Base-by-base conservation (phyloP, 225 moss, liverwort and hornwort genomes). In the Pleurozium schreberi region DNA sequence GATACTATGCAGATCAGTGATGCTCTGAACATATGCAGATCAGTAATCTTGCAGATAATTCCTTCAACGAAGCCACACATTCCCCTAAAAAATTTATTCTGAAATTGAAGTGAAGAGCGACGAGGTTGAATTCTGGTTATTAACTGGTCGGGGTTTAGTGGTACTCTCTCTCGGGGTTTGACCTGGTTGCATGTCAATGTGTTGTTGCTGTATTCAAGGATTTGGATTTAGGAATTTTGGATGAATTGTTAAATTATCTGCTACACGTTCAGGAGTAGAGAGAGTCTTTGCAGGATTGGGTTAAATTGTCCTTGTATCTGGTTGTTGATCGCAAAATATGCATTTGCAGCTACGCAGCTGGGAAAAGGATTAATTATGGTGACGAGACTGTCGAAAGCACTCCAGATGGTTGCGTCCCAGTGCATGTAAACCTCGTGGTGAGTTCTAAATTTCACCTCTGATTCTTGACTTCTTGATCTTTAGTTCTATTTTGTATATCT, bases 401-500 rank as follows among this genome's bases (percentile, higher is more conserved):
- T 58, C 97, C 95, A 18, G 67, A 90, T 64, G 95, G 95, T 53
- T 97, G 96, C 85, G 90, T 92, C 83, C 97, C 96, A 43, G 89
- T 98, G 84, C 98, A 97, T 85, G 52, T 98, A 31, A 98, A 98
- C 87, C 94, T 97, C 52, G 96, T 98, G 97, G 96, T 96, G 87
- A 86, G 93, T 88, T 61, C 42, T 23, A 14, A 59, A 34, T 66
- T n/a, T 84, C 36, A 77, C 31, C 53, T 70, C 45, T 49, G 42
- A 53, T 62, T 65, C 65, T 84, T 27, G 57, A 59, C 28, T 61
- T 61, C 67, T 77, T 40, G n/a, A 57, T 40, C 78, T 40, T 85
- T 20, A 19, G 16, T 27, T 77, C 67, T 84, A 18, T 68, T 60
- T 69, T 19, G 13, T 40, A 30, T 71, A 33, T 49, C n/a, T 75